Percentiles rank a stretch among this genome's conserved stretches.
Evolutionary conservation across 2,329 filamentous ascomycete genomes (phyloP).

Genomic region (Rutstroemia sp.): DNA sequence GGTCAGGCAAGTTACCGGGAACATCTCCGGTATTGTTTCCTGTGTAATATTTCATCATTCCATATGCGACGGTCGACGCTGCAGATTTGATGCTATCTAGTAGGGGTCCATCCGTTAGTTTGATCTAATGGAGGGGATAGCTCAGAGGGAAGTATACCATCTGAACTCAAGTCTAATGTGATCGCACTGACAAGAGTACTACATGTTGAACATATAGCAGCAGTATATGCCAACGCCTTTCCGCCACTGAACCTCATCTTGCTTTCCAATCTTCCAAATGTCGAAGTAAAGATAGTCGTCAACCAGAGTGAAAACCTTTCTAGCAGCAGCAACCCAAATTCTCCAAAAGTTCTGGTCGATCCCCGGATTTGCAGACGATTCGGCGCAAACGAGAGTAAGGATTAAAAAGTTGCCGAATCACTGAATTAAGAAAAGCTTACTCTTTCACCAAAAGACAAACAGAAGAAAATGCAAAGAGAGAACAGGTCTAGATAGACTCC

Average conservation of each 20-base stretch:
- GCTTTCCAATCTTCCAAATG: neutral
- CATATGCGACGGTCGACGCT: conserved; percentile 34
- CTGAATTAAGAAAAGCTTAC: neutral
- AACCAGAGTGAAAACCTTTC: neutral
- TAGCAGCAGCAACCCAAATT: neutral
- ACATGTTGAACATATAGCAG: conserved; percentile 7
- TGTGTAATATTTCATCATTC: conserved; percentile 46
- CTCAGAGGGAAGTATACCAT: neutral
- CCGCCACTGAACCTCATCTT: conserved; percentile 8
- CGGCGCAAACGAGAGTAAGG: conserved; percentile 5
- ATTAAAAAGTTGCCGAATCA: conserved; percentile 5
- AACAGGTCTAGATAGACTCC: neutral
- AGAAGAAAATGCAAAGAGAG: neutral
- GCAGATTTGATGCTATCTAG: conserved; percentile 28
- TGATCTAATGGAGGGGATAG: neutral
- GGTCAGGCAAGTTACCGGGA: conserved; percentile 39
- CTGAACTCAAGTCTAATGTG: conserved; percentile 4
- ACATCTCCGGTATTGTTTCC: conserved; percentile 41
- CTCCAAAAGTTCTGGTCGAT: neutral
- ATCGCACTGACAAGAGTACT: conserved; percentile 5
- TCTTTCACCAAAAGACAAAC: neutral
- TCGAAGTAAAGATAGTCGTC: neutral
- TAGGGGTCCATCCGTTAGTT: neutral
- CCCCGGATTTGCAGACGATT: neutral
- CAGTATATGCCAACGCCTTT: conserved; percentile 8